Base-by-base conservation (phyloP, 1,284 basidiomycete genomes). In the Ganoderma lucidum region DNA sequence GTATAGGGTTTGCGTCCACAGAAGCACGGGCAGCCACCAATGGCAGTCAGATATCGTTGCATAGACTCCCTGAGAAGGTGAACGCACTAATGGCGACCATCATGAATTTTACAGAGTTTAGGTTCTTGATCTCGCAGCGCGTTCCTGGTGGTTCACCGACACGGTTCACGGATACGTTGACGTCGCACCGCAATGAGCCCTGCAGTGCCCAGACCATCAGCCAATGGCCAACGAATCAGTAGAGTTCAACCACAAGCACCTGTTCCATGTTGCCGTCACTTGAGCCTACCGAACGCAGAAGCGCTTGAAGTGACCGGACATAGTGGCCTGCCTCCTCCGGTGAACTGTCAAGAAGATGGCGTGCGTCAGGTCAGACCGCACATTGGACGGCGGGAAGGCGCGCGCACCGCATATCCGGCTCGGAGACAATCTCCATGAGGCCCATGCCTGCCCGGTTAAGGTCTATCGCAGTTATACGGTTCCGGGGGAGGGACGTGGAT, bases 251-350 rank as follows among this genome's bases (percentile, higher is more conserved):
- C 28, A 35, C 62, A 30, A 60, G 9, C 62, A 95, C 96, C 80
- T 96, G 91, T 75, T 99, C 97, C 98, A 99, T 99, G 78, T 98
- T 98, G 0, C 96, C 97, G 78, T 98, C 96, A 63, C 95, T 96
- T 0, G 95, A 91, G 0, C 95, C 96, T 5, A 98, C 86, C 10
- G 93, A 86, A 8, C 97, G 88, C 17, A 99, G 82, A 23, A 98
- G 78, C 1, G 90, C 87, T 78, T 98, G 97, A 2, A 99, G 83
- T 42, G 93, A 88, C 42, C 92, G 87, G 0, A 99, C 93, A 80
- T 98, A 99, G 4, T 91, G 89, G 1, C 90, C 95, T 5, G 96
- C 97, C 80, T 99, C 95, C 80, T 97, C 96, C 2, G 97, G 91
- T 1, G 93, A 93, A 44, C 93, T 95, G 67, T 23, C 58, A 35